phyloP scores from a whole-genome alignment of 1,284 basidiomycete genomes.

The Schizopora paradoxa region DNA sequence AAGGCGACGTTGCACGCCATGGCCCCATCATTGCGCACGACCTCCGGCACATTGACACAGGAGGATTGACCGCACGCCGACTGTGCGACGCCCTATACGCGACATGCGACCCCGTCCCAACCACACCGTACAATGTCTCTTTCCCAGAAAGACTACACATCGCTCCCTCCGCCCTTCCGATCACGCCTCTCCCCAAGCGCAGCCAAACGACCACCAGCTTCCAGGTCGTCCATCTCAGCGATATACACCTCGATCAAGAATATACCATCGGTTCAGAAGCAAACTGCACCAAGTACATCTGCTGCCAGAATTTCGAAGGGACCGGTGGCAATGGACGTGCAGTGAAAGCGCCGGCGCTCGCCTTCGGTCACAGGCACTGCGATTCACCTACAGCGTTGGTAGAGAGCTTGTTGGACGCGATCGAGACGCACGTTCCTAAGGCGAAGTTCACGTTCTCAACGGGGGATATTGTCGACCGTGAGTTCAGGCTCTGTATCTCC shows the following conservation, averaged over 20 bases:
- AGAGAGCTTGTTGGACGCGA: slow-evolving; percentile 45
- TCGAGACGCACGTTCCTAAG: slow-evolving; percentile 31
- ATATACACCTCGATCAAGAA: slow-evolving; percentile 48
- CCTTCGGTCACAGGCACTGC: slow-evolving; percentile 43
- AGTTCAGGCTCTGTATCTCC: slow-evolving; percentile 11
- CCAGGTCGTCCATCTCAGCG: slow-evolving; percentile 48
- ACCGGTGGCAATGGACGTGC: slow-evolving; percentile 31
- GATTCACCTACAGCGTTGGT: slow-evolving; percentile 43
- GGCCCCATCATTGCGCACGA: slow-evolving; percentile 56
- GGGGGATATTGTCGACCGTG: slow-evolving; percentile 57
- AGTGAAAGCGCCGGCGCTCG: slow-evolving; percentile 38
- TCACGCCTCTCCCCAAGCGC: slow-evolving; percentile 29
- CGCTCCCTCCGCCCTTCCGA: slow-evolving; percentile 32
- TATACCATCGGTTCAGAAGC: slow-evolving; percentile 49
- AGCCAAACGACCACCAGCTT: slow-evolving; percentile 30
- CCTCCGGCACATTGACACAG: slow-evolving; percentile 42
- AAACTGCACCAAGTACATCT: slow-evolving; percentile 53
- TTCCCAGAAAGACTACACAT: slow-evolving; percentile 38
- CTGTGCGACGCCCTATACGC: slow-evolving; percentile 54
- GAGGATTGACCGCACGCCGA: slow-evolving; percentile 45
- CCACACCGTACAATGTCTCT: slow-evolving; percentile 38
- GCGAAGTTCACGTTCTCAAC: slow-evolving; percentile 53
- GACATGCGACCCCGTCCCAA: slow-evolving; percentile 44
- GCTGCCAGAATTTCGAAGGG: slow-evolving; percentile 48
- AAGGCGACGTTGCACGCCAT: slow-evolving; percentile 42